Percentiles rank a stretch among this genome's conserved stretches.
Evolutionary conservation across 495 filamentous ascomycete species (phyloP).

Genomic region (Podospora sp.): DNA sequence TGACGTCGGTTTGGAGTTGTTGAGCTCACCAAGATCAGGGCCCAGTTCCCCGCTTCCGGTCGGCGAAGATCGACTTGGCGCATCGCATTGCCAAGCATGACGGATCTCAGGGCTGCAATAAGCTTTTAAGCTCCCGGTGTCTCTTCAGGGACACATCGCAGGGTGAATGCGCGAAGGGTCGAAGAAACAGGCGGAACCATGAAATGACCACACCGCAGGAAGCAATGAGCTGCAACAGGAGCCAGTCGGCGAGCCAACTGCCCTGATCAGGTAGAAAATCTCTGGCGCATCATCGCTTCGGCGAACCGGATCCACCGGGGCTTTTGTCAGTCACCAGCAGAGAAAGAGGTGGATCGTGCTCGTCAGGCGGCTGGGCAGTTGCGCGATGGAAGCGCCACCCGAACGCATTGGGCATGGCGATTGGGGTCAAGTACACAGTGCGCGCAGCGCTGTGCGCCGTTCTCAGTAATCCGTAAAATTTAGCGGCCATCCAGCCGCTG

Average conservation of each 20-base stretch:
- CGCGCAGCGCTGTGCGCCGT: constrained; percentile 1
- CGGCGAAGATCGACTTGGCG: constrained; percentile 16
- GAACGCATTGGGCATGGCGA: not conserved
- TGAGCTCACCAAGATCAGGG: constrained; percentile 11
- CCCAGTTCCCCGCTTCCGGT: constrained; percentile 17
- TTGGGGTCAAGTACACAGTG: constrained; percentile 6
- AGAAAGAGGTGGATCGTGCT: not conserved
- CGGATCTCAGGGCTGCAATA: not conserved
- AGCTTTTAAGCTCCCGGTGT: not conserved
- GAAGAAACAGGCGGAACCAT: not conserved
- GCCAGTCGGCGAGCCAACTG: not conserved
- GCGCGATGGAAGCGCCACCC: not conserved
- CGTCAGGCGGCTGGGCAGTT: not conserved
- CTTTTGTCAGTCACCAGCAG: not conserved
- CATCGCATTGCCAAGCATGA: constrained; percentile 22
- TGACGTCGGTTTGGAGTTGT: not conserved
- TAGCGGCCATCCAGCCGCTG: not conserved
- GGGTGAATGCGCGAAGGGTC: not conserved
- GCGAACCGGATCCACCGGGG: not conserved
- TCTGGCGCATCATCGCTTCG: not conserved
- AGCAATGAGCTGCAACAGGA: not conserved
- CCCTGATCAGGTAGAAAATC: not conserved
- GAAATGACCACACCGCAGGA: not conserved
- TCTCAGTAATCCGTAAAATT: not conserved
- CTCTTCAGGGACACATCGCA: not conserved